Percentiles rank a stretch among this genome's conserved stretches.
Evolutionary conservation across 208 protist genomes (phyloP).

Genomic region (Trypanosomatidae sp.): DNA sequence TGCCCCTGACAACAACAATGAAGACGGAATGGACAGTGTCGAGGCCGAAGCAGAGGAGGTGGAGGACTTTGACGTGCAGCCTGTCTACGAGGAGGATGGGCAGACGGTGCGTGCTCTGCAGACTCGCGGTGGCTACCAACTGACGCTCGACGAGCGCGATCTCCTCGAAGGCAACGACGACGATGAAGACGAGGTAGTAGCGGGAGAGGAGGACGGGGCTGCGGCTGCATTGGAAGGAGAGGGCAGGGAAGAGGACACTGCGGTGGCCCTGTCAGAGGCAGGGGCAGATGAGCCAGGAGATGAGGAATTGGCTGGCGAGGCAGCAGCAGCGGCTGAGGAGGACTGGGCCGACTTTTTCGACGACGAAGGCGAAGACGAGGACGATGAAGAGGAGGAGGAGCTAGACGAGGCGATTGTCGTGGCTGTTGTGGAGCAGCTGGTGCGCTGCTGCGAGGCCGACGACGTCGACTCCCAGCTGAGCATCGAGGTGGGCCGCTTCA

Average conservation of each 20-base stretch:
- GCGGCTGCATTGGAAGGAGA: not conserved
- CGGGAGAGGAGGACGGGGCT: slow-evolving; percentile 22
- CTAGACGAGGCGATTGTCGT: slow-evolving; percentile 65
- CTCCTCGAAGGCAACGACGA: no score
- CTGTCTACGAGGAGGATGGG: slow-evolving; percentile 49
- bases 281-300: not conserved
- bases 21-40: not conserved
- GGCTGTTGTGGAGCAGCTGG: slow-evolving; percentile 65
- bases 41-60: slow-evolving; percentile 11
- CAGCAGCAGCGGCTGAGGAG: slow-evolving; percentile 20
- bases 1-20: not conserved
- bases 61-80: slow-evolving; percentile 25
- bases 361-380: slow-evolving; percentile 56
- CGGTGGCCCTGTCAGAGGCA: no score
- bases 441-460: slow-evolving; percentile 68
- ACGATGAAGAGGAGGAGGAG: slow-evolving; percentile 69
- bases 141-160: slow-evolving; percentile 70
- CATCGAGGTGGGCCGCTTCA: slow-evolving; percentile 39
- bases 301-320: not conserved
- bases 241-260: no score
- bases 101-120: slow-evolving; percentile 45
- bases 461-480: slow-evolving; percentile 53
- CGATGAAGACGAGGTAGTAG: slow-evolving; percentile 6
- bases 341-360: slow-evolving; percentile 28
- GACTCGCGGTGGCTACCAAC: slow-evolving; percentile 53